Evolutionary conservation across 257 asterid species (phyloP), one percentile per base, ranked within the genome.

Genomic region (Anisodus tanguticus): DNA sequence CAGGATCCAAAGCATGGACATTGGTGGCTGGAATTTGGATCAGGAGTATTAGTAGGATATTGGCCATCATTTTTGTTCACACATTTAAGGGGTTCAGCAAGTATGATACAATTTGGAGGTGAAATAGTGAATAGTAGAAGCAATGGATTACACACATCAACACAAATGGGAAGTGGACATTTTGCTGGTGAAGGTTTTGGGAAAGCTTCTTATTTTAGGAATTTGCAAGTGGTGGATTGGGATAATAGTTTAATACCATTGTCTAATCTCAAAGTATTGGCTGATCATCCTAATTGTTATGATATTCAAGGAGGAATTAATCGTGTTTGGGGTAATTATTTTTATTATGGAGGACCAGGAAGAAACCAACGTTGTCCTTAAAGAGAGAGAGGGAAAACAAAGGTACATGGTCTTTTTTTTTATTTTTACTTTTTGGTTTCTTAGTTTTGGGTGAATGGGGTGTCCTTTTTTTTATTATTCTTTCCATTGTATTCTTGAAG

Each of bases 81-180:
- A 17, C 91, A 88, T 59, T 87, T 91, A 0, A 82, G 84, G 6
- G 55, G 76, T n/a, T 86, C 90, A 31, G 91, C 93, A 77, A 88
- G 89, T 43, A 91, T 91, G 93, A 83, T 89, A 3, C 93, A 91
- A 84, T 91, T 91, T 87, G 93, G 93, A 3, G 93, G 93, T 17
- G 93, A 91, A 76, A 79, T 88, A 26, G 91, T 91, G 79, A 91
- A 91, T 71, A 86, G 88, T 11, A 74, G 84, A 35, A 66, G 59
- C 2, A 84, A 85, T 6, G 91, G 91, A 26, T 85, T 49, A 8
- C 93, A 91, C 81, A 91, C 93, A 13, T 84, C 91, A 2, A 91
- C 93, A 9, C 93, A 91, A 85, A 91, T 91, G 93, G 93, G 93
- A 17, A 91, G 92, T 84, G 93, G 93, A 2, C 93, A 91, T 91